Evolutionary conservation across 2,329 filamentous ascomycete genomes (phyloP), one percentile per base, ranked within the genome.

Genomic region (Epichloe gansuensis): DNA sequence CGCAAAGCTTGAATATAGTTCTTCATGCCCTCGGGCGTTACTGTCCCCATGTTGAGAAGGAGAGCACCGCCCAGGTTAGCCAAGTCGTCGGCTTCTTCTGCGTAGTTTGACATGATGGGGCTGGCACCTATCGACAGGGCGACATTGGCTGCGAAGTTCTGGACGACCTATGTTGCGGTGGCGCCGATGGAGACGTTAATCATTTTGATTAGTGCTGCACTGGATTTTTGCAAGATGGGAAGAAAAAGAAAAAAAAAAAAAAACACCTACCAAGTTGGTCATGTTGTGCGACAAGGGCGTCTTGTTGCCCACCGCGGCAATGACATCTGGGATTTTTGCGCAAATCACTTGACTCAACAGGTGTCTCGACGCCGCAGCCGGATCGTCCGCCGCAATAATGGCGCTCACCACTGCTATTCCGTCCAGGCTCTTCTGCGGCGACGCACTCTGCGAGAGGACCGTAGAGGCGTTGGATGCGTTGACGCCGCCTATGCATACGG

Each of bases 41-140:
- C 82, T 0, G 89, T 95, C 31, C 91, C 91, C 89, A 96, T 96
- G 69, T 97, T 97, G 63, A 97, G 78, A 46, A 97, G 86, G 1
- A 97, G 77, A 0, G 85, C 81, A 11, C 88, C 89, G 39, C 84
- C 83, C 0, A 94, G 77, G 34, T 75, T 77, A 12, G 86, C 83
- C n/a, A 97, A 77, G 62, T 96, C 91, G 7, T 71, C 66, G 0
- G 90, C 90, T 73, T 97, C 91, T 49, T 83, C 80, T 28, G 83
- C 87, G 61, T 91, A 87, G 66, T 88, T 91, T 7, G 90, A 84
- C 91, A 97, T 97, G 67, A 96, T 96, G 41, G 91, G 91, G 21
- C 86, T 93, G 12, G 87, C 86, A 38, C 91, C 91, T 50, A 94
- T 77, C 37, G 85, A 81, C 15, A 96, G 77, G 41, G 88, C 89